Percentiles rank a stretch among this genome's conserved stretches.
Conservation (phyloP, 2,329 filamentous ascomycete genomes). For the Aspergillus quadrilineatus region DNA sequence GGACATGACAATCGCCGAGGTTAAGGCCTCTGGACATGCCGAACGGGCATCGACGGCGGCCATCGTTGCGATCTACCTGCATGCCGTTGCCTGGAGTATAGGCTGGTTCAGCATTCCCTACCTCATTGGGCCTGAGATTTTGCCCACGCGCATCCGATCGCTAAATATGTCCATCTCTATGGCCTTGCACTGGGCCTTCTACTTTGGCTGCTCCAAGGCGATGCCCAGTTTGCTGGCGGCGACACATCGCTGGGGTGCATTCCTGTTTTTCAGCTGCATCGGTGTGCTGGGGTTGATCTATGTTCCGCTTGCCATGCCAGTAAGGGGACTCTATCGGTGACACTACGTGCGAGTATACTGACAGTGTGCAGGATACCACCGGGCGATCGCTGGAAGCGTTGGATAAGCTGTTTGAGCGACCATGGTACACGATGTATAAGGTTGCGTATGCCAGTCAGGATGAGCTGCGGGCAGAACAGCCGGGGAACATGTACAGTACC, state of each 20-base stretch:
- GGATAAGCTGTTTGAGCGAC: conserved; percentile 21
- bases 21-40: conserved; percentile 17
- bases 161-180: conserved; percentile 45
- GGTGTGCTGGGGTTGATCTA: conserved; percentile 23
- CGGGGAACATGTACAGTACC: not conserved
- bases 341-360: not conserved
- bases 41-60: conserved; percentile 34
- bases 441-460: conserved; percentile 19
- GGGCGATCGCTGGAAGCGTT: conserved; percentile 21
- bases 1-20: conserved; percentile 15
- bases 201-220: conserved; percentile 19
- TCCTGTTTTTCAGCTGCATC: conserved; percentile 23
- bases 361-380: conserved; percentile 18
- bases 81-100: conserved; percentile 48
- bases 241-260: conserved; percentile 24
- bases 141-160: conserved; percentile 48
- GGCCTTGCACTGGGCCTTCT: conserved; percentile 24
- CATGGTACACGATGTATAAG: conserved; percentile 21
- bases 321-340: not conserved
- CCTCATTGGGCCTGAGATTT: conserved; percentile 48
- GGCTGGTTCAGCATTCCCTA: conserved; percentile 45
- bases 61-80: conserved; percentile 47
- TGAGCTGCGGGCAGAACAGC: not conserved
- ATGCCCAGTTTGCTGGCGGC: conserved; percentile 25
- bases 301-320: conserved; percentile 24